Evolutionary conservation across 2,329 filamentous ascomycete species (phyloP), one percentile per base, ranked within the genome.

Genomic region (Colletotrichum orchidophilum): DNA sequence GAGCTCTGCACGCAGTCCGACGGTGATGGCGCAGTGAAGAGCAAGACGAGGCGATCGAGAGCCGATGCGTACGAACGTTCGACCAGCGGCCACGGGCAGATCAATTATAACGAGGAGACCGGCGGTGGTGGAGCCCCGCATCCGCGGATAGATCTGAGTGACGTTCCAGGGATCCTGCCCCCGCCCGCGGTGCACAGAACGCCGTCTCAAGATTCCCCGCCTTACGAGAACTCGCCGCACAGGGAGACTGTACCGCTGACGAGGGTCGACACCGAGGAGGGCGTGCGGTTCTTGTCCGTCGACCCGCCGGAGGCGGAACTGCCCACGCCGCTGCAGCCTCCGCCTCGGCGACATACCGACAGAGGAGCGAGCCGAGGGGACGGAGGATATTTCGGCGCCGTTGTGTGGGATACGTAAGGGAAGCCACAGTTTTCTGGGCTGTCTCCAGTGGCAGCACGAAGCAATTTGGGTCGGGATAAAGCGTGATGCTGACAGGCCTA

Each of bases 221-320:
- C 39, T 4, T 18, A 39, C 2, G 13, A 57, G 2, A 21, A 39
- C 1, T 33, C 58, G 42, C 11, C 54, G 29, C 35, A 27, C 1
- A 46, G 29, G 1, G 50, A 50, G 42, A 59, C 59, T 6, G n/a
- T 59, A 6, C 58, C 68, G 0, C 5, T 63, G 31, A 39, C 68
- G 7, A 63, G 64, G 12, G 33, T 54, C 11, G 68, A 71, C 2
- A 71, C 63, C 3, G 68, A 71, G 18, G 68, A 71, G 12, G 68
- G 68, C 3, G 68, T 71, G 4, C 63, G n/a, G 18, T 71, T 71
- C 8, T 18, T 68, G 1, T 27, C 42, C 31, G 18, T 35, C 0
- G 52, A 58, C n/a, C n/a, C 39, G 1, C 50, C 55, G 12, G 68
- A 60, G 1, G 11, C 58, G 2, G 68, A 68, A 21, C 21, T 59